Base-by-base conservation (phyloP, 306 rosid species). In the Castanopsis chinensis region DNA sequence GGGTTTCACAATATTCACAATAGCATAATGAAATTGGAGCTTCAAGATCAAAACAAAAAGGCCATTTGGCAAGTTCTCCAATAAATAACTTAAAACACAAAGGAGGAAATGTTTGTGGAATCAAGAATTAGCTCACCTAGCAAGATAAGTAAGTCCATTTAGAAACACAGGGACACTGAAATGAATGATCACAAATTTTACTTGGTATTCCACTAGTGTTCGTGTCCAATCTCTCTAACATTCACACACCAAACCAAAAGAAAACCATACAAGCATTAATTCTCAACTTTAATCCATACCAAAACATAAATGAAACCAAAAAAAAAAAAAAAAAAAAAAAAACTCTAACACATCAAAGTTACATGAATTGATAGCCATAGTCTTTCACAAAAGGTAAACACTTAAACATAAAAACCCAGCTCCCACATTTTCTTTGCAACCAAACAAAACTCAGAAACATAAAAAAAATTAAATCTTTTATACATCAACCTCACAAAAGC, bases 91-190 rank as follows among this genome's bases (percentile, higher is more conserved):
- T 21, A n/a, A 28, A 54, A 83, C 72, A 20, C 13, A 19, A 9
- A 18, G 43, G 67, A 54, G 51, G 69, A 49, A 54, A 49, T 69
- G 37, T 73, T 11, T 32, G 69, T 72, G 84, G 70, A 77, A 78
- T 49, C 76, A 45, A 69, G 83, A 77, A 85, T 74, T 72, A 41
- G 32, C 81, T 85, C 79, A 91, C 99, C 94, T 90, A 94, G 81
- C 99, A 95, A 72, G 99, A 92, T 68, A 95, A 82, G 73, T 90
- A 82, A 21, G 93, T 90, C 99, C 99, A 92, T 75, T 92, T 95
- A 19, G 98, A 89, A 81, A 90, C 90, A 87, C 99, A 95, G 68
- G 91, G 92, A 70, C 98, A 95, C 56, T 88, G 92, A 83, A 95
- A 92, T 15, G 98, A 93, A 86, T 92, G 99, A 81, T 92, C 99